Evolutionary conservation across 129 eudicot genomes (phyloP).

Genomic region (Helianthus tuberosus): DNA sequence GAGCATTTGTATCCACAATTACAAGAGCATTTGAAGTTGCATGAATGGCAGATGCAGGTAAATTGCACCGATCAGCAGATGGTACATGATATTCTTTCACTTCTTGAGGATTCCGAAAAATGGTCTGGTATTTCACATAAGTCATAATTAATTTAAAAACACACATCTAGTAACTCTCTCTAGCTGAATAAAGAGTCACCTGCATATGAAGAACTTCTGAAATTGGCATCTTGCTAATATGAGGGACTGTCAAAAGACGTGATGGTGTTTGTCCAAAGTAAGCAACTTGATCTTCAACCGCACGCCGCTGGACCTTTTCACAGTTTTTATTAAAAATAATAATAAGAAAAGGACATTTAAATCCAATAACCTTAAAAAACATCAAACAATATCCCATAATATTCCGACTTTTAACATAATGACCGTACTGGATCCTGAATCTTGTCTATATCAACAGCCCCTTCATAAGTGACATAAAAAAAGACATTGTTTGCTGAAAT

Average conservation of each 20-base stretch:
- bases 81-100: slow-evolving; percentile 68
- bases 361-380: background rate
- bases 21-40: slow-evolving; percentile 84
- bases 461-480: slow-evolving; percentile 83
- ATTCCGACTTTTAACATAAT: background rate
- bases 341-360: background rate
- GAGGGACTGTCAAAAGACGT: slow-evolving; percentile 85
- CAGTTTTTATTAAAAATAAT: slow-evolving; percentile 10
- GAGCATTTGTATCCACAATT: slow-evolving; percentile 70
- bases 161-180: background rate
- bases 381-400: background rate
- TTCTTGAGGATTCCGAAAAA: slow-evolving; percentile 87
- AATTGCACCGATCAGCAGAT: slow-evolving; percentile 78
- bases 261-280: slow-evolving; percentile 96
- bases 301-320: slow-evolving; percentile 73
- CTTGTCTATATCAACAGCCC: slow-evolving; percentile 81
- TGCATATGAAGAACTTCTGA: slow-evolving; percentile 91
- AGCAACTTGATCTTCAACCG: slow-evolving; percentile 89
- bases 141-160: too few relatives aligned
- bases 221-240: slow-evolving; percentile 75
- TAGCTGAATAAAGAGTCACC: slow-evolving; percentile 40
- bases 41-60: slow-evolving; percentile 86
- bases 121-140: slow-evolving; percentile 47
- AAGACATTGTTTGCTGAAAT: slow-evolving; percentile 77
- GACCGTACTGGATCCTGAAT: slow-evolving; percentile 80